Evolutionary conservation across 192 early-diverging fungal species (phyloP), one percentile per base, ranked within the genome.

Genomic region (Rhizoclosmatium sp.): DNA sequence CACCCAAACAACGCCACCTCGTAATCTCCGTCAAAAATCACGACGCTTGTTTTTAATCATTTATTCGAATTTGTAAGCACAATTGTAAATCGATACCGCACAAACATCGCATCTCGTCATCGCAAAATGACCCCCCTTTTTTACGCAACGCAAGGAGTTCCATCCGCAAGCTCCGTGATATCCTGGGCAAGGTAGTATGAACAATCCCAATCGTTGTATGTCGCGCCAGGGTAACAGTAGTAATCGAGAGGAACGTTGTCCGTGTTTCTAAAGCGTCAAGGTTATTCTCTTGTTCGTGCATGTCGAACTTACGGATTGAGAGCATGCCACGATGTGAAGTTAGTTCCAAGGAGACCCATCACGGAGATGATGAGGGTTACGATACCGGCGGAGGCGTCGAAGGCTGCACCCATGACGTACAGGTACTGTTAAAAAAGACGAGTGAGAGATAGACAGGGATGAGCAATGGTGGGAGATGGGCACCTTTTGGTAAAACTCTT

Each of bases 331-430:
- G n/a, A 44, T 1, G 73, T 19, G 4, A 31, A 64, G 7, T 19
- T 42, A 9, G 46, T 21, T 41, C 45, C 45, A 0, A 10, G 21
- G 14, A 75, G 42, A 7, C 68, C 76, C 5, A 71, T 9, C 5
- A 72, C 56, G 4, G 76, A 14, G 44, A 56, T 78, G 48, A 69
- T 21, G 21, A 69, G n/a, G 19, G 68, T 41, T 7, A 44, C 72
- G 14, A 81, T 42, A 3, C 51, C 76, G 1, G 49, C 47, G 3
- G 89, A 87, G 1, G 82, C 80, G 74, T 90, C 90, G 72, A 90
- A 82, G 3, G 85, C 90, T 5, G 88, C 82, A 4, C 82, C 83
- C 16, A 90, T 82, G 9, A 91, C 85, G 71, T 87, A 90, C 19
- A 86, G 84, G 56, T 84, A 89, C 47, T 84, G 80, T 45, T 75